A percentile compares a stretch with the other conserved stretches of the same genome.
Evolutionary conservation across 129 eudicot species (phyloP).

Genomic region (Pulicaria dysenterica): DNA sequence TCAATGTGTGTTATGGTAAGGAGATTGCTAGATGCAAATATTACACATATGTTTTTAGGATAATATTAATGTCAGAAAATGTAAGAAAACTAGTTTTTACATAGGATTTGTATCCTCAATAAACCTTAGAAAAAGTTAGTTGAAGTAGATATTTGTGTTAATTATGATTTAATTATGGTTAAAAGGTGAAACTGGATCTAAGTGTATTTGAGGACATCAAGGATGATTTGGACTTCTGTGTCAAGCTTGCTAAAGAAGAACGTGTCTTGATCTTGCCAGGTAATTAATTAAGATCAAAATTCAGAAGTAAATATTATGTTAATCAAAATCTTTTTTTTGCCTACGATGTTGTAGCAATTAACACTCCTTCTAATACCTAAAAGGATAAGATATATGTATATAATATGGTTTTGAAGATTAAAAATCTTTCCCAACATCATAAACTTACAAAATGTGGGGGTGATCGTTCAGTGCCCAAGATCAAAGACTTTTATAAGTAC

Average conservation of each 20-base stretch:
- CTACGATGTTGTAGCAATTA: too few species aligned
- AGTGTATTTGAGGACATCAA: constrained; percentile 49
- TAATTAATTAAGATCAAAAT: constrained; percentile 17
- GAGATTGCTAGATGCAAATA: background rate
- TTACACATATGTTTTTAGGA: background rate
- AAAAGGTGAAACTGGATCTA: constrained; percentile 60
- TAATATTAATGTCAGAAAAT: background rate
- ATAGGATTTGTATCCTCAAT: background rate
- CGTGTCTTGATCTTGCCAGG: constrained; percentile 69
- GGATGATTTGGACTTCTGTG: constrained; percentile 72
- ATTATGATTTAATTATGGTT: background rate
- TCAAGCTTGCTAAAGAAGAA: constrained; percentile 72
- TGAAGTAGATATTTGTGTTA: background rate
- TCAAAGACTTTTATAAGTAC: too few species aligned
- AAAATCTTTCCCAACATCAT: too few species aligned
- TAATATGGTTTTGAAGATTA: too few species aligned
- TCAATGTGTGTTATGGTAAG: constrained; percentile 78
- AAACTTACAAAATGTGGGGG: too few species aligned
- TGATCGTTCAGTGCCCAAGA: too few species aligned
- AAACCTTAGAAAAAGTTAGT: too few species aligned
- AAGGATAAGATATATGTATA: too few species aligned
- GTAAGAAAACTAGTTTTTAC: background rate
- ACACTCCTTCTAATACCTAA: too few species aligned
- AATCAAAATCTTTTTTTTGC: background rate
- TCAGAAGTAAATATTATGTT: too few species aligned